These are phyloP conservation scores for Styphnolobium japonicum DNA, from an alignment of 306 rosid species.

Conservation along the genomic window DNA sequence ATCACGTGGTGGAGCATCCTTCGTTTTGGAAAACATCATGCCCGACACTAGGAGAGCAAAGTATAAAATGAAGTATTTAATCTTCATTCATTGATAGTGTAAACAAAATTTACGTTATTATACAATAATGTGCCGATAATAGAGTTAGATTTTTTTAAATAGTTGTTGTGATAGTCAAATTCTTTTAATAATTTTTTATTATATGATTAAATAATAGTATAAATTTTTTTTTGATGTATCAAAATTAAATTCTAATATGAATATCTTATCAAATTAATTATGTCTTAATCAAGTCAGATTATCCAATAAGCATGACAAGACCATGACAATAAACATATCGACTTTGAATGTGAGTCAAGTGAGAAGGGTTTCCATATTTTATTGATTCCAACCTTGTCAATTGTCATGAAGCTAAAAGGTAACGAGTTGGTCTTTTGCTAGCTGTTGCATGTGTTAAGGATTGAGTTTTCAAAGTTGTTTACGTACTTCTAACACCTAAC, in stretches of 20 bases:
- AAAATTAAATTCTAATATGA: too few relatives aligned
- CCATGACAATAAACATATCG: constrained; percentile 9
- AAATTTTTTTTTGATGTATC: too few relatives aligned
- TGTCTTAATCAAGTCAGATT: constrained; percentile 37
- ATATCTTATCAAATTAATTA: constrained; percentile 17
- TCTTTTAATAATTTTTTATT: too few relatives aligned
- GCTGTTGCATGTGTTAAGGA: constrained; percentile 3
- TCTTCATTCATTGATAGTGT: too few relatives aligned
- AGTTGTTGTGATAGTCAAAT: too few relatives aligned
- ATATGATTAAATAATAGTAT: too few relatives aligned
- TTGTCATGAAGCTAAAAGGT: constrained; percentile 26
- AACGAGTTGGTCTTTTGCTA: constrained; percentile 7
- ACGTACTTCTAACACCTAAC: neutral
- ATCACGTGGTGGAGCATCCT: constrained; percentile 44
- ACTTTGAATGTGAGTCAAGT: constrained; percentile 23
- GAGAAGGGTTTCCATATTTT: neutral
- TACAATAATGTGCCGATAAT: too few relatives aligned
- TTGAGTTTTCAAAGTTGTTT: neutral
- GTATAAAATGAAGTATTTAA: too few relatives aligned
- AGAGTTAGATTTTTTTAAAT: too few relatives aligned
- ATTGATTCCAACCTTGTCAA: constrained; percentile 33
- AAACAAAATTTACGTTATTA: too few relatives aligned
- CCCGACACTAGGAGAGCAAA: neutral
- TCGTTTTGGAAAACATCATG: constrained; percentile 30
- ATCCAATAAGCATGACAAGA: constrained; percentile 36